A percentile compares a stretch with the other conserved stretches of the same genome.
These are phyloP conservation scores for Hyphopichia wangnamkhiaoensis DNA, from an alignment of 1,139 yeast species.

Conservation along the genomic window DNA sequence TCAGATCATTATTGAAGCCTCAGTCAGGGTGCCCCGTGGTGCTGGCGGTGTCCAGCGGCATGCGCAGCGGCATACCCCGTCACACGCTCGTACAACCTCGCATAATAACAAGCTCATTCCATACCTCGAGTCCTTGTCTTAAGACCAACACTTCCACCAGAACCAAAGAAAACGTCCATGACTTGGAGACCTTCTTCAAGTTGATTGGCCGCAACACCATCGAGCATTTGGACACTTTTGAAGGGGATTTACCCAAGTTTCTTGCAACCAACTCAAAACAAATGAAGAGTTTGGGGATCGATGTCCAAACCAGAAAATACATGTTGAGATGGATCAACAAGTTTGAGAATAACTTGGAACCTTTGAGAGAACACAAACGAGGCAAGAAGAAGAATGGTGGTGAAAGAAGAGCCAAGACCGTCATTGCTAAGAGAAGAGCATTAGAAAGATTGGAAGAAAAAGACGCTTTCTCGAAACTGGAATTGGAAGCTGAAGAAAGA, in stretches of 20 bases:
- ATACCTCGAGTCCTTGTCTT: slow-evolving; percentile 13
- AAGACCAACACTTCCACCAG: slow-evolving; percentile 42
- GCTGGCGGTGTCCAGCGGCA: no score
- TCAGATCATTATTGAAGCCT: no score
- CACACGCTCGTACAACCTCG: no score
- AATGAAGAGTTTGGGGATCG: slow-evolving; percentile 81
- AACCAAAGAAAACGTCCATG: slow-evolving; percentile 62
- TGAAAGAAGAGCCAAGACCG: slow-evolving; percentile 75
- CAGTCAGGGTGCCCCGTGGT: no score
- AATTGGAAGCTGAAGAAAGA: slow-evolving; percentile 30
- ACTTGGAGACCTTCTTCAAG: slow-evolving; percentile 67
- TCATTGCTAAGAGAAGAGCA: slow-evolving; percentile 69
- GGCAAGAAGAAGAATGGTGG: slow-evolving; percentile 88
- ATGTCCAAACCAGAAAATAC: slow-evolving; percentile 68
- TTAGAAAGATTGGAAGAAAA: slow-evolving; percentile 50
- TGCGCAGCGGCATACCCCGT: not conserved
- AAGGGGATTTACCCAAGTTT: slow-evolving; percentile 69
- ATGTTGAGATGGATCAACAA: slow-evolving; percentile 53
- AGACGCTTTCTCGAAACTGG: slow-evolving; percentile 29
- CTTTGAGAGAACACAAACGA: slow-evolving; percentile 56
- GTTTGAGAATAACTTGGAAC: slow-evolving; percentile 56
- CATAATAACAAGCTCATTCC: slow-evolving; percentile 6
- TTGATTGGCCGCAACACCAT: slow-evolving; percentile 74
- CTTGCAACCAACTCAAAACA: slow-evolving; percentile 54
- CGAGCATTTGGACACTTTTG: slow-evolving; percentile 73